Percentiles rank a stretch among this genome's conserved stretches.
Conservation (phyloP, 768 basidiomycete genomes). For the Amanita polypyramis region DNA sequence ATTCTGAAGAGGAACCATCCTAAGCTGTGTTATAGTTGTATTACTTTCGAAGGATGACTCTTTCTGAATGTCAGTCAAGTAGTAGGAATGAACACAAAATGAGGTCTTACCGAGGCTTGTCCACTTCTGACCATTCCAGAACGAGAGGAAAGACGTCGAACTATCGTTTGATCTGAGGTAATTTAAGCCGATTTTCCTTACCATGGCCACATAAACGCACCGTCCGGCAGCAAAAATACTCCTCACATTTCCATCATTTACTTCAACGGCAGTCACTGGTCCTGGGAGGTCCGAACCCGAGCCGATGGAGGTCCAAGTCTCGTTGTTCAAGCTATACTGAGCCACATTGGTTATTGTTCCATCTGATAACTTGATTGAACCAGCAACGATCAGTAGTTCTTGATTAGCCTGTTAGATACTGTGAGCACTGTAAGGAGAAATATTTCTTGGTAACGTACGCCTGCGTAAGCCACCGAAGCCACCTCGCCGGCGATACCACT, state of each 20-base stretch:
- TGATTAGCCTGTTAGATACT: conserved; percentile 39
- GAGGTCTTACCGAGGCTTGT: conserved; percentile 40
- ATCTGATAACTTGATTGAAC: conserved; percentile 61
- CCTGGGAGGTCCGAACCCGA: conserved; percentile 59
- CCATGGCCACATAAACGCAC: conserved; percentile 32
- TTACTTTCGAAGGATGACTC: conserved; percentile 44
- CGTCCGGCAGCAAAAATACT: conserved; percentile 89
- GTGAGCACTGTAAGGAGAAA: conserved; percentile 1
- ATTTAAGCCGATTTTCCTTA: conserved; percentile 2
- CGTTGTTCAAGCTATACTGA: conserved; percentile 58
- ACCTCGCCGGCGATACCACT: conserved; percentile 77
- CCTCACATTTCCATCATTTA: conserved; percentile 68
- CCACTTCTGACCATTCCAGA: conserved; percentile 84
- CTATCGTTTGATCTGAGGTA: conserved; percentile 42
- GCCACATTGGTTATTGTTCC: conserved; percentile 64
- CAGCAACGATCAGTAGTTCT: conserved; percentile 68
- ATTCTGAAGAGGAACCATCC: conserved; percentile 82
- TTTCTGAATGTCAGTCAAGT: conserved; percentile 16
- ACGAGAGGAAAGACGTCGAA: conserved; percentile 59
- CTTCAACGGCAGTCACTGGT: conserved; percentile 80
- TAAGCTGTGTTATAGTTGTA: conserved; percentile 69
- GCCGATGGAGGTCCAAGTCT: conserved; percentile 67
- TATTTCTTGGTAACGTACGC: conserved; percentile 39
- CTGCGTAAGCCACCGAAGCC: conserved; percentile 68
- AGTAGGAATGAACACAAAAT: background rate